Evolutionary conservation across 192 early-diverging fungal species (phyloP).

Genomic region (Spizellomyces sp.): DNA sequence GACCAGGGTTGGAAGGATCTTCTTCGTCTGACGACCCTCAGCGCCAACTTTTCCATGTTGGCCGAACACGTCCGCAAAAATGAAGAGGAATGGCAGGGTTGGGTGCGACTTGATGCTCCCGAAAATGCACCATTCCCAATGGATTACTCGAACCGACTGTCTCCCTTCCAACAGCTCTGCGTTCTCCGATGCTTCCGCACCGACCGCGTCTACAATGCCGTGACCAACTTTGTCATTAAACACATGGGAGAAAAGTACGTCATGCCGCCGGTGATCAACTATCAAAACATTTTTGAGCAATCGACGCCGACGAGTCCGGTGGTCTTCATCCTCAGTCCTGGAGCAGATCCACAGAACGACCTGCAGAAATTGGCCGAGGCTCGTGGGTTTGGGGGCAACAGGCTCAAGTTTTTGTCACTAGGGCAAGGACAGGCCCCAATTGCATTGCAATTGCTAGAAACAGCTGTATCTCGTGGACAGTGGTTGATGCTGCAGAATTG

Average conservation of each 20-base stretch:
- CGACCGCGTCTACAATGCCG: constrained; percentile 63
- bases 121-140: constrained; percentile 55
- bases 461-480: constrained; percentile 60
- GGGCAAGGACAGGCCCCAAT: constrained; percentile 69
- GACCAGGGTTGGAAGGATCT: constrained; percentile 67
- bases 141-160: constrained; percentile 53
- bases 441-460: constrained; percentile 63
- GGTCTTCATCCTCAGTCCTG: constrained; percentile 62
- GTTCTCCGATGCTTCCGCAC: constrained; percentile 60
- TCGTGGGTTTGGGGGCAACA: constrained; percentile 60
- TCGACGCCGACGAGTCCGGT: constrained; percentile 62
- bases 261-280: constrained; percentile 69
- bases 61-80: constrained; percentile 45
- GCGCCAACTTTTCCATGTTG: constrained; percentile 47
- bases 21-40: constrained; percentile 47
- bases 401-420: constrained; percentile 62
- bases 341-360: constrained; percentile 67
- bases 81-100: constrained; percentile 50
- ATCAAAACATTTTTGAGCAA: constrained; percentile 66
- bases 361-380: constrained; percentile 63
- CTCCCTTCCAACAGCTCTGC: constrained; percentile 60
- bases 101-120: constrained; percentile 53
- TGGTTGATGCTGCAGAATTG: constrained; percentile 70
- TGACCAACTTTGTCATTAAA: constrained; percentile 64
- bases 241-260: constrained; percentile 68